Evolutionary conservation across 495 filamentous ascomycete species (phyloP), one percentile per base, ranked within the genome.

Genomic region (Tuber melanosporum): DNA sequence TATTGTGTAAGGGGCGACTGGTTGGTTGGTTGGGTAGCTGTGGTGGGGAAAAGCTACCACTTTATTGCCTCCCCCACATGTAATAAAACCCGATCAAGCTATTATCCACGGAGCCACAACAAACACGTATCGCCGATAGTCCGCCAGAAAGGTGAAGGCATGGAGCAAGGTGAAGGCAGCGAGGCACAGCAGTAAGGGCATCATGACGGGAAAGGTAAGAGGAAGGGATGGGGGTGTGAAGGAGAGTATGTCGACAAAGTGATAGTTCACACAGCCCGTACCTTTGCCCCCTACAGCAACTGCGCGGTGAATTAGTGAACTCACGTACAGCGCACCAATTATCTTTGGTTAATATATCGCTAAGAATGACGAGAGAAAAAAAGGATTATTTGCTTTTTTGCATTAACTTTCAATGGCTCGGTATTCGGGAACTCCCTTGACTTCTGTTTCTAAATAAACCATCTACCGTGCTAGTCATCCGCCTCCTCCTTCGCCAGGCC

Each of bases 401-500:
- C 57, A 66, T 66, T 66, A 66, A 66, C 57, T 15, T 66, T 32
- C 26, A 5, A 12, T 66, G 32, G 57, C 14, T 66, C 26, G 57
- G 57, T 66, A 26, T 36, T 36, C n/a, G 57, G 57, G 14, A 66
- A 66, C 26, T 66, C 14, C 57, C 57, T 66, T 66, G 5, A 26
- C 32, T 66, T 36, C 26, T 66, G 57, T 66, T 66, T 66, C 57
- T 66, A 66, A 66, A 66, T 66, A 66, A 66, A 66, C 26, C 32
- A 36, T 66, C 57, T 66, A 66, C 14, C 26, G 26, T 14, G 36
- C 87, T 88, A 90, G 84, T 97, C 94, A 72, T 89, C 87, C 82
- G 90, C 91, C 84, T 94, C 91, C 72, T 91, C 89, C 88, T 97
- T 98, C 75, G 94, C 96, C 84, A 99, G 85, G 83, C 94, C 94